Base-by-base conservation (phyloP, 495 filamentous ascomycete genomes). In the Tuber aestivum region DNA sequence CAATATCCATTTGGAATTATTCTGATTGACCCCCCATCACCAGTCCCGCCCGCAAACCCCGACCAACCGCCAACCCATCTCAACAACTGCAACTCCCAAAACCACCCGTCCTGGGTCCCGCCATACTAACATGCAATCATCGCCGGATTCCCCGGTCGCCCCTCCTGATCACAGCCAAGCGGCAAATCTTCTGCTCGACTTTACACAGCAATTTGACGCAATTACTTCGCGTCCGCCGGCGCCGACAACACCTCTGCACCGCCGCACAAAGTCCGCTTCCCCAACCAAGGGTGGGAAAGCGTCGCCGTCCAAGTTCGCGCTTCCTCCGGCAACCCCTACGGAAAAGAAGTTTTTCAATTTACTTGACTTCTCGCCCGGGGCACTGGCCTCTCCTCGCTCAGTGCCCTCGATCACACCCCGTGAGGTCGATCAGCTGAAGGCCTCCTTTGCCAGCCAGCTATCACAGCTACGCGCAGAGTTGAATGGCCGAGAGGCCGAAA, bases 311-410 rank as follows among this genome's bases (percentile, higher is more conserved):
- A 88, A 87, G 72, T 75, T 75, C 41, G 73, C 81, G 50, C 77
- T 83, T 73, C 79, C 83, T 74, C 79, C 85, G 48, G 72, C 83
- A 68, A 88, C 87, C n/a, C 88, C 88, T 8, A 83, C 84, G 0
- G 86, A 86, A 71, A 82, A 82, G 61, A 83, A 84, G 35, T 85
- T 86, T 77, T 83, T 86, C 44, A 91, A 91, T 77, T 87, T 98
- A 14, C 88, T 99, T 50, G 95, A 99, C 83, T 97, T 97, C 82
- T 94, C 97, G 78, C 91, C 97, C 23, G 93, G 94, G 16, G 92
- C 93, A 4, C 88, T 91, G 18, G 94, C 94, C 5, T 98, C 95
- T 1, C 95, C 95, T 27, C 91, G 95, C 74, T 96, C 92, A 65
- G 89, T 98, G 65, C 95, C 95, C 1, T 92, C 91, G 21, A 90